phyloP scores from a whole-genome alignment of 805 yeast genomes.

The Sugiyamaella mastotermitis region DNA sequence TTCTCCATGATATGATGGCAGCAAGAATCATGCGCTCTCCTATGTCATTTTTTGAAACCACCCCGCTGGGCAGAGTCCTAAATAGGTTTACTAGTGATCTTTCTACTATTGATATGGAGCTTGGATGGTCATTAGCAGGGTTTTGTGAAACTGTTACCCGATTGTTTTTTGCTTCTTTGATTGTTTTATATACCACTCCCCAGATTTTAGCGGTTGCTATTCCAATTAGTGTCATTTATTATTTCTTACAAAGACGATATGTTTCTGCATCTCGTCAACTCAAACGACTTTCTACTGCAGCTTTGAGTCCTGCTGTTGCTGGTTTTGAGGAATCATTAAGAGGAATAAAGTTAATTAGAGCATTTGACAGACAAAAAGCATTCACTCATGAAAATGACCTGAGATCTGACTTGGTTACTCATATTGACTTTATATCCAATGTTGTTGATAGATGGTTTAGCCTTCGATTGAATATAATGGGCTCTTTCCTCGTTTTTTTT shows the following conservation, averaged over 20 bases:
- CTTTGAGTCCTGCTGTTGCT: conserved; percentile 70
- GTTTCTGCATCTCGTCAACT: conserved; percentile 65
- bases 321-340: conserved; percentile 71
- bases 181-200: conserved; percentile 82
- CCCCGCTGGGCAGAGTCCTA: conserved; percentile 83
- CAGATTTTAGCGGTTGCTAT: conserved; percentile 62
- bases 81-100: conserved; percentile 86
- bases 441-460: conserved; percentile 88
- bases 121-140: conserved; percentile 34
- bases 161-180: conserved; percentile 57
- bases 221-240: conserved; percentile 58
- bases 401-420: conserved; percentile 62
- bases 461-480: conserved; percentile 54
- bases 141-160: conserved; percentile 34
- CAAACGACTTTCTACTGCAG: conserved; percentile 59
- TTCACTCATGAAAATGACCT: conserved; percentile 43
- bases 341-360: conserved; percentile 71
- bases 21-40: conserved; percentile 71
- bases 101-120: conserved; percentile 76
- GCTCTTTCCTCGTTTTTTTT: conserved; percentile 58
- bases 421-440: conserved; percentile 73
- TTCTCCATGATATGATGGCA: conserved; percentile 56
- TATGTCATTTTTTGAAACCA: conserved; percentile 87
- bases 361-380: conserved; percentile 56
- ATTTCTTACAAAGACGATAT: conserved; percentile 62